phyloP scores from a whole-genome alignment of 495 filamentous ascomycete species.

The Penicillium pancosmium region DNA sequence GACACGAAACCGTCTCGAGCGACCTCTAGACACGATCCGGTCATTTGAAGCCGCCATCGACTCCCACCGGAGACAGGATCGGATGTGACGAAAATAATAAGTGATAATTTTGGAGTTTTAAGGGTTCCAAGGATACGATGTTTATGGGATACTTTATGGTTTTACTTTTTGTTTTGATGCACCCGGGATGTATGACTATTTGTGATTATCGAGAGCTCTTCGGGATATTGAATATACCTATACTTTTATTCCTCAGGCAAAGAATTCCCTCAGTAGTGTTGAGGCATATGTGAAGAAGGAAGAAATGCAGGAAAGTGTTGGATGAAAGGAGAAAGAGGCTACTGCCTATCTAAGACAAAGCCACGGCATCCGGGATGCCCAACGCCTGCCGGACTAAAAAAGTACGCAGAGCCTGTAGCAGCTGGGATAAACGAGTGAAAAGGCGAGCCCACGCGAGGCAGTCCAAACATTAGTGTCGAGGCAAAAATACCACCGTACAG shows the following conservation, averaged over 20 bases:
- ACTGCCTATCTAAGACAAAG: too few species aligned
- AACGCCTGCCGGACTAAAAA: too few species aligned
- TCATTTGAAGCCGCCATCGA: slow-evolving; percentile 92
- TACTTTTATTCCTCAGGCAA: neutral
- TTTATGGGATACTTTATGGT: neutral
- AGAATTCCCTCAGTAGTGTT: too few species aligned
- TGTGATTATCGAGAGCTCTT: slow-evolving; percentile 5
- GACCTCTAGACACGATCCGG: slow-evolving; percentile 90
- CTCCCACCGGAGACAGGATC: slow-evolving; percentile 36
- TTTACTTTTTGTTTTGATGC: neutral
- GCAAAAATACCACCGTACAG: too few species aligned
- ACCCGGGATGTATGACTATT: slow-evolving; percentile 16
- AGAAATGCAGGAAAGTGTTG: too few species aligned
- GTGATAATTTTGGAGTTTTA: neutral
- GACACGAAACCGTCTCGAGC: slow-evolving; percentile 82
- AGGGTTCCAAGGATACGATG: neutral
- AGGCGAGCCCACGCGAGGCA: too few species aligned
- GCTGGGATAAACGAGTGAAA: too few species aligned
- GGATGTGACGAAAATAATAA: slow-evolving; percentile 16
- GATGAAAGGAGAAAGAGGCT: too few species aligned
- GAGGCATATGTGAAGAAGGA: too few species aligned
- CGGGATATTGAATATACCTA: slow-evolving; percentile 2
- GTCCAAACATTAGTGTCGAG: too few species aligned
- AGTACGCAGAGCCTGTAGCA: too few species aligned
- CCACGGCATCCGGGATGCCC: too few species aligned